Evolutionary conservation across 257 asterid genomes (phyloP).

Genomic region (Solanum ossicruentum): DNA sequence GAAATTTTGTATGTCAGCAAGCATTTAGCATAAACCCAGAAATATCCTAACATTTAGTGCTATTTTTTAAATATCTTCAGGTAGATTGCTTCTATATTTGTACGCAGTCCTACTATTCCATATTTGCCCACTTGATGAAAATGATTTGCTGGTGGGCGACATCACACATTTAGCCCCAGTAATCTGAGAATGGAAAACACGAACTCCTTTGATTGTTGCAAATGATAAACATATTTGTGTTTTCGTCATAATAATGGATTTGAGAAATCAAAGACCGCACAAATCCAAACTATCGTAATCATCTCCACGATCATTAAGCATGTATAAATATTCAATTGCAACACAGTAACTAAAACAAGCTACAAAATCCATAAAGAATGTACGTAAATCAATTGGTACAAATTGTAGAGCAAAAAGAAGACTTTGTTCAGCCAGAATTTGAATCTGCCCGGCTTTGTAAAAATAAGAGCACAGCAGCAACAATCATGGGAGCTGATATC

Average conservation of each 20-base stretch:
- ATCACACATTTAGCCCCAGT: background rate
- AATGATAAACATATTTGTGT: background rate
- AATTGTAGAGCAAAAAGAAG: background rate
- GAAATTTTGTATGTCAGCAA: background rate
- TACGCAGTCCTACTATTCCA: background rate
- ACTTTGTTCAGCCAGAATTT: background rate
- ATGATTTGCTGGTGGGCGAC: background rate
- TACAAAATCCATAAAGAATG: background rate
- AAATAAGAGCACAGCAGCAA: constrained; percentile 29
- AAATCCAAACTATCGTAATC: background rate
- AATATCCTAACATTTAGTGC: background rate
- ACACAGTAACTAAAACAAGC: background rate
- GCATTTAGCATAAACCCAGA: background rate
- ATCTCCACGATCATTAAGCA: background rate
- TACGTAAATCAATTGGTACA: background rate
- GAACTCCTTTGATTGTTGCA: background rate
- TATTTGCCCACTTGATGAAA: background rate
- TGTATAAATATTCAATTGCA: background rate
- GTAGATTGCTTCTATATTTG: background rate
- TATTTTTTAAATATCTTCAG: background rate
- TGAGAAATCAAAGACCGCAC: background rate
- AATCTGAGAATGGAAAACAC: background rate
- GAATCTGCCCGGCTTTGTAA: constrained; percentile 26
- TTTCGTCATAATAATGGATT: background rate
- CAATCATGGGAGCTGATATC: constrained; percentile 35